phyloP scores from a whole-genome alignment of 805 yeast species.

The Saccharomycopsis javanensis region DNA sequence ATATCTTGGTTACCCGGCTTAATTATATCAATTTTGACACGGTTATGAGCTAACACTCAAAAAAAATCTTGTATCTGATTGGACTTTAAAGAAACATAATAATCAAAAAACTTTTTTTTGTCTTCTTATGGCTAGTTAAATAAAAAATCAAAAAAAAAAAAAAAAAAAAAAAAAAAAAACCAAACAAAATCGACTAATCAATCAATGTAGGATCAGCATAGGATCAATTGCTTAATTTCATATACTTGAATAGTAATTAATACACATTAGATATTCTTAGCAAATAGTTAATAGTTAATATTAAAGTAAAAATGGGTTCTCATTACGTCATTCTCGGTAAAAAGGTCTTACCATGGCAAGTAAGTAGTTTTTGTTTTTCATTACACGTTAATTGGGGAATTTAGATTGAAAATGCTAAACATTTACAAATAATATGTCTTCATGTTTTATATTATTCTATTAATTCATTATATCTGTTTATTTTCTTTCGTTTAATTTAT shows the following conservation, averaged over 20 bases:
- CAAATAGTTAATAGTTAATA: neutral
- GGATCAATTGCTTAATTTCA: neutral
- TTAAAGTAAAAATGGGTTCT: slow-evolving; percentile 52
- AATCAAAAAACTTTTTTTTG: neutral
- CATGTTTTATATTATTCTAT: no score
- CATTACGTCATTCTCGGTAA: slow-evolving; percentile 80
- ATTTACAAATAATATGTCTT: no score
- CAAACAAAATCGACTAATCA: no score
- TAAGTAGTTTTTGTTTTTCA: slow-evolving; percentile 26
- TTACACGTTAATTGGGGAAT: neutral
- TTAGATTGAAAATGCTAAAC: neutral
- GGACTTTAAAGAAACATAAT: neutral
- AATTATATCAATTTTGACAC: no score
- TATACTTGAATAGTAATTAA: neutral
- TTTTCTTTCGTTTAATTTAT: neutral
- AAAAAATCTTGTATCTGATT: neutral
- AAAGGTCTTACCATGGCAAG: slow-evolving; percentile 73
- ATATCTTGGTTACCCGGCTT: neutral
- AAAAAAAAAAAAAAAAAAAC: no score
- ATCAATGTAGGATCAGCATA: neutral
- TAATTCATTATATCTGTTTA: no score
- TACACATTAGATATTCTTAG: neutral
- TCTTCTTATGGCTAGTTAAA: no score
- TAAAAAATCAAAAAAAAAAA: no score
- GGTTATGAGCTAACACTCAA: no score